Base-by-base conservation (phyloP, 768 basidiomycete genomes). In the Kwoniella botswanensis region DNA sequence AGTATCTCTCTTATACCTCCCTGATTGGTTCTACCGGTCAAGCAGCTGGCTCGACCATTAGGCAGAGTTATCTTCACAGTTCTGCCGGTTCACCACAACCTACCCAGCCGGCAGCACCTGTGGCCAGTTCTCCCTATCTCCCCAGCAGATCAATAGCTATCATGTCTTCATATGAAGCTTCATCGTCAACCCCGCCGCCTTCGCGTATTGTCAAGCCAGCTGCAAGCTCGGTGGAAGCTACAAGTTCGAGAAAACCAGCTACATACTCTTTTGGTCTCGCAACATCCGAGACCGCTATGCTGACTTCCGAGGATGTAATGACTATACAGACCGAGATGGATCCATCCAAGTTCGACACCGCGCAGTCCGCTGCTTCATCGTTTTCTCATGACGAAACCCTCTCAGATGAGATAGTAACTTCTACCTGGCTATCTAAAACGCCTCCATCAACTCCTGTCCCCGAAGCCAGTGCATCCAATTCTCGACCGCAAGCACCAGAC, bases 271-370 rank as follows among this genome's bases (percentile, higher is more conserved):
- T 58, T n/a, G 26, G 57, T 35, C 9, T 35, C 2, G 26, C 4
- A 12, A 58, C 35, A 6, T 17, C 57, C 15, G 1, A 58, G 13
- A 17, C 11, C 6, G 12, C 15, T 12, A 21, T 24, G 35, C 35
- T 35, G 12, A 24, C 26, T 29, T 58, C 57, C 10, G 24, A 58
- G 4, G 12, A 21, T 5, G 18, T 3, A 13, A 58, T 58, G 57
- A 58, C 57, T 35, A 58, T 58, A 11, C 57, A 58, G 13, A 58
- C 57, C 3, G 57, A 58, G 13, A 58, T 35, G 4, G 57, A 58
- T 58, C 3, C 57, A 2, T 58, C 57, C 10, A 58, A 26, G 1
- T 58, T 58, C 26, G 9, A 58, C 13, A 58, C 54, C 15, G 54
- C 54, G 10, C 1, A 50, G 46, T 4, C 46, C 12, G 13, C 46